Base-by-base conservation (phyloP, 352 stramenopile species). In the Phytophthora kernoviae region DNA sequence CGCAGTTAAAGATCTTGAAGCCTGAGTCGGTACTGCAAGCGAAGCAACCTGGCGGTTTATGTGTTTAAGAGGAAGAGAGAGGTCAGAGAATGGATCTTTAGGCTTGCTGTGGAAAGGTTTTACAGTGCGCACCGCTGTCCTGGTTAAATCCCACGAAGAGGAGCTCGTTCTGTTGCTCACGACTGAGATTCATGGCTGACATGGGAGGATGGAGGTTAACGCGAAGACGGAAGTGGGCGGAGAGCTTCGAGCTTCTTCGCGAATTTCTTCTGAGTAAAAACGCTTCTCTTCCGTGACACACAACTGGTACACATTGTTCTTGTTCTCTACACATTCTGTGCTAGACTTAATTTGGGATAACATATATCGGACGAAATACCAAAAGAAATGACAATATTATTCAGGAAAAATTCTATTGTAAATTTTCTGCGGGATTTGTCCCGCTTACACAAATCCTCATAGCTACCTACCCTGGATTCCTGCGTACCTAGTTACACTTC, bases 1-100 rank as follows among this genome's bases (percentile, higher is more conserved):
- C 85, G 32, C 97, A 96, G 74, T 99, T 99, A 78, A 98, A 99
- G 59, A 99, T 99, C 53, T 96, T 92, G 78, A 99, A 99, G 20
- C 98, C 98, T 15, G 84, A 93, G 54, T 97, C 93, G 2, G 96
- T 99, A 18, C 97, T 97, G 44, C 91, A 98, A 11, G 93, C 89
- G 60, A 98, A 97, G 73, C 93, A 98, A 37, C 93, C 91, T 97
- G 24, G 24, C 24, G 24, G 3, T 30, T 30, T 7, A 30, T 30
- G 42, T 14, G 32, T 14, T 50, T 6, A 50, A 0, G 32, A 26
- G 37, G 30, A 34, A 18, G 26, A 33, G 2, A 51, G 37, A 46
- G 43, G 40, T 9, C 46, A 27, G n/a, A 40, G 12, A 27, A 18
- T 14, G 6, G 15, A 37, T n/a, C 14, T n/a, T 6, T 20, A 39